Percentiles rank a stretch among this genome's conserved stretches.
Evolutionary conservation across 2,329 filamentous ascomycete species (phyloP).

Genomic region (Whalleya microplaca): DNA sequence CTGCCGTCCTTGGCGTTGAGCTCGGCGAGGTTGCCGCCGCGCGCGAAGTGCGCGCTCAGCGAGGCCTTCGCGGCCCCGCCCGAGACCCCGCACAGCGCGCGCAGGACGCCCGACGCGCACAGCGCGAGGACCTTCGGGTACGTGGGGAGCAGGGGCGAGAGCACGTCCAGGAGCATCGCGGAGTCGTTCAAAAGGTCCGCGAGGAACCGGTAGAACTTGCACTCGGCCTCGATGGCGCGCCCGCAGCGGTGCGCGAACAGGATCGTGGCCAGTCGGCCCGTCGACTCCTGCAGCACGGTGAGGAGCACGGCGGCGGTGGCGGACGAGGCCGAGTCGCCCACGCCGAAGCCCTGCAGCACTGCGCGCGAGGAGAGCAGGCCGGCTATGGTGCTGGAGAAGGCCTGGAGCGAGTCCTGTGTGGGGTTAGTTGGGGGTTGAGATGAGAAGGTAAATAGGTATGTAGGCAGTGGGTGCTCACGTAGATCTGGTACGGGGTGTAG

Average conservation of each 20-base stretch:
- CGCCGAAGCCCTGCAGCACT: conserved; percentile 78
- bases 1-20: conserved; percentile 89
- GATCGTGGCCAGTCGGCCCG: conserved; percentile 82
- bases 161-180: conserved; percentile 82
- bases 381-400: conserved; percentile 82
- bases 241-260: conserved; percentile 83
- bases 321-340: conserved; percentile 77
- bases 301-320: conserved; percentile 82
- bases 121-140: conserved; percentile 54
- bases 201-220: conserved; percentile 85
- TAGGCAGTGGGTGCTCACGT: conserved; percentile 32
- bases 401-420: conserved; percentile 71
- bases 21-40: conserved; percentile 84
- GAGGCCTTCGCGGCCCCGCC: conserved; percentile 90
- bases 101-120: conserved; percentile 53
- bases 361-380: conserved; percentile 80
- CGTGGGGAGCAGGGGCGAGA: conserved; percentile 72
- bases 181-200: conserved; percentile 89
- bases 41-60: conserved; percentile 89
- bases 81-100: conserved; percentile 81
- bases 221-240: conserved; percentile 83
- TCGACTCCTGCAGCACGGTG: conserved; percentile 80
- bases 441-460: neutral
- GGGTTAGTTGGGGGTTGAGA: neutral
- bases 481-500: conserved; percentile 74